Conservation (phyloP, 2,329 filamentous ascomycete species). For the Neonectria punicea region DNA sequence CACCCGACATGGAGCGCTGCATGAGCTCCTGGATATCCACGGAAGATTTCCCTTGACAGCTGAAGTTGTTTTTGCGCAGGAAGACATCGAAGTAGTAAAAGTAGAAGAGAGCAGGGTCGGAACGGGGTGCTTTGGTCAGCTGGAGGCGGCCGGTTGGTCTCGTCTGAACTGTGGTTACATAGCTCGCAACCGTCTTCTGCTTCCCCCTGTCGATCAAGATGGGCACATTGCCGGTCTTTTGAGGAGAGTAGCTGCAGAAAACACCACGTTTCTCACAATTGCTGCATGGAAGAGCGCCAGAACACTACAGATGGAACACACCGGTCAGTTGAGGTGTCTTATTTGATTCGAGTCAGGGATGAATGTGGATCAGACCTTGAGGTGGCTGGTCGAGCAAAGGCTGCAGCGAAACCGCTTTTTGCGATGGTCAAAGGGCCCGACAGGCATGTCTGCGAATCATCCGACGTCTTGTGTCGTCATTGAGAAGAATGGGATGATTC, state of each 20-base stretch:
- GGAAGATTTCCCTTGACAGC: conserved; percentile 3
- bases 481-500: not conserved
- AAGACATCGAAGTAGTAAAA: conserved; percentile 48
- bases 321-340: not conserved
- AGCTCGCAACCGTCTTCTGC: conserved; percentile 14
- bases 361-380: conserved; percentile 42
- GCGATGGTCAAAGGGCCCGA: conserved; percentile 49
- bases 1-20: conserved; percentile 18
- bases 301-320: conserved; percentile 43
- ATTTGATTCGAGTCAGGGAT: too few relatives aligned
- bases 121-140: conserved; percentile 7
- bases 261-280: conserved; percentile 43
- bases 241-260: conserved; percentile 36
- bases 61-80: conserved; percentile 43
- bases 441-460: conserved; percentile 34
- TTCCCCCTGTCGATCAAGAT: conserved; percentile 40
- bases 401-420: conserved; percentile 46
- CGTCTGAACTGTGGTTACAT: not conserved
- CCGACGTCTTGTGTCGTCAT: not conserved
- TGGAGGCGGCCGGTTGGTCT: not conserved
- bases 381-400: conserved; percentile 46
- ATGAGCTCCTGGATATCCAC: conserved; percentile 38
- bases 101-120: conserved; percentile 32
- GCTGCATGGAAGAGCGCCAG: conserved; percentile 45
- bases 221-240: not conserved